These are phyloP conservation scores for Claviceps sp. DNA, from an alignment of 2,329 filamentous ascomycete species.

Conservation along the genomic window DNA sequence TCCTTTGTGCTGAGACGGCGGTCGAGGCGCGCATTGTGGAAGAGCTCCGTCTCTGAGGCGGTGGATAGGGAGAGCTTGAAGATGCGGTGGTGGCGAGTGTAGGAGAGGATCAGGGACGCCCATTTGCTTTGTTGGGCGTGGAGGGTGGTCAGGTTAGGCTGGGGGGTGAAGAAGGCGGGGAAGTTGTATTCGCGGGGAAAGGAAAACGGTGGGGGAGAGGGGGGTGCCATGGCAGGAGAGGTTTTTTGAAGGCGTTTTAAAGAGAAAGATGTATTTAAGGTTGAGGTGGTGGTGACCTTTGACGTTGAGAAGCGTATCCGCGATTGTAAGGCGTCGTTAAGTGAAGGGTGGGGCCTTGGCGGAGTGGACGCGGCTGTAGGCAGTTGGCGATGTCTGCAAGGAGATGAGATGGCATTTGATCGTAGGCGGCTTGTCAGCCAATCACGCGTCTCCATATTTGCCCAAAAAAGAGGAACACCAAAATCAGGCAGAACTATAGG, in stretches of 20 bases:
- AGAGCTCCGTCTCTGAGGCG: slow-evolving; percentile 40
- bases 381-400: too few relatives aligned
- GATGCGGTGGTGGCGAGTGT: slow-evolving; percentile 65
- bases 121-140: slow-evolving; percentile 72
- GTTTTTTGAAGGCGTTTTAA: neutral
- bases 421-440: neutral
- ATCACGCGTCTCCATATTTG: neutral
- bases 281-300: too few relatives aligned
- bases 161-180: slow-evolving; percentile 75
- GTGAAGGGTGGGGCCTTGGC: neutral
- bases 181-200: slow-evolving; percentile 59
- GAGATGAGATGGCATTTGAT: too few relatives aligned
- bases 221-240: neutral
- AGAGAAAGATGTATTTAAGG: neutral
- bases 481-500: too few relatives aligned
- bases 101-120: slow-evolving; percentile 71
- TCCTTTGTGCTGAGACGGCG: slow-evolving; percentile 37
- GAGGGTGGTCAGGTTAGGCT: slow-evolving; percentile 59
- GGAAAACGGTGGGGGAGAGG: neutral
- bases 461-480: too few relatives aligned
- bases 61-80: slow-evolving; percentile 57
- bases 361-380: neutral
- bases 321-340: neutral
- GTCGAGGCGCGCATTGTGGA: slow-evolving; percentile 42
- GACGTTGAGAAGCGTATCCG: too few relatives aligned